phyloP scores from a whole-genome alignment of 1,284 basidiomycete genomes.

The Apiotrichum porosum region DNA sequence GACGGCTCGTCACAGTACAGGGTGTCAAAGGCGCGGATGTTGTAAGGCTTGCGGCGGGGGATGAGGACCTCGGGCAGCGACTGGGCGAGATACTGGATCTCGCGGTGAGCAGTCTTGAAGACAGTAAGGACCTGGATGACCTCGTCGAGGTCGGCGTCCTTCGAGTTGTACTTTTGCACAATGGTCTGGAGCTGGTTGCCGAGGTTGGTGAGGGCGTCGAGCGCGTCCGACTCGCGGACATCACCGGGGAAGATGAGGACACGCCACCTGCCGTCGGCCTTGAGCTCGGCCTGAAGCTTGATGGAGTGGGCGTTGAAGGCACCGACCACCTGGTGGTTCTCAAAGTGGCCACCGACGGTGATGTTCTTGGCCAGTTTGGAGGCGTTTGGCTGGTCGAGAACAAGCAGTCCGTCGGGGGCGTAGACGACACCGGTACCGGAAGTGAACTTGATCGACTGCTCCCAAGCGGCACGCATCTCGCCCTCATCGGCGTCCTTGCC shows the following conservation, averaged over 20 bases:
- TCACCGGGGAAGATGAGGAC: constrained; percentile 64
- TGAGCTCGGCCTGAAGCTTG: constrained; percentile 65
- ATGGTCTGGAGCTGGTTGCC: constrained; percentile 50
- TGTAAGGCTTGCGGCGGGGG: constrained; percentile 16
- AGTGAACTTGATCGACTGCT: constrained; percentile 19
- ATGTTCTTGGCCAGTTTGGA: constrained; percentile 32
- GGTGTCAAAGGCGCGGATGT: constrained; percentile 16
- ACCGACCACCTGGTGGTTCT: constrained; percentile 52
- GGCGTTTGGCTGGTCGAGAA: constrained; percentile 3
- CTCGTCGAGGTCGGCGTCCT: constrained; percentile 30
- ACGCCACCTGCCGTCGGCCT: constrained; percentile 67
- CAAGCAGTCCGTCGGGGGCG: constrained; percentile 5
- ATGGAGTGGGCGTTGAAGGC: constrained; percentile 60
- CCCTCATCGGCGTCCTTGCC: constrained; percentile 22
- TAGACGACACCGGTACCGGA: constrained; percentile 48
- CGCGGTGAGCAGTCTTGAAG: constrained; percentile 15
- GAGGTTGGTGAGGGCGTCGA: constrained; percentile 49
- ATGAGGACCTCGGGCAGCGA: constrained; percentile 15
- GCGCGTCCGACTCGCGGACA: constrained; percentile 49
- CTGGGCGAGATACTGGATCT: constrained; percentile 10
- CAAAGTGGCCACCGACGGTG: constrained; percentile 56
- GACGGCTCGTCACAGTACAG: constrained; percentile 37
- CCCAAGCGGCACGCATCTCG: constrained; percentile 13
- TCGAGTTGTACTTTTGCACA: constrained; percentile 40
- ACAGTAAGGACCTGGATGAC: constrained; percentile 22